Conservation (phyloP, 441 rosid genomes). For the Daphne laureola region DNA sequence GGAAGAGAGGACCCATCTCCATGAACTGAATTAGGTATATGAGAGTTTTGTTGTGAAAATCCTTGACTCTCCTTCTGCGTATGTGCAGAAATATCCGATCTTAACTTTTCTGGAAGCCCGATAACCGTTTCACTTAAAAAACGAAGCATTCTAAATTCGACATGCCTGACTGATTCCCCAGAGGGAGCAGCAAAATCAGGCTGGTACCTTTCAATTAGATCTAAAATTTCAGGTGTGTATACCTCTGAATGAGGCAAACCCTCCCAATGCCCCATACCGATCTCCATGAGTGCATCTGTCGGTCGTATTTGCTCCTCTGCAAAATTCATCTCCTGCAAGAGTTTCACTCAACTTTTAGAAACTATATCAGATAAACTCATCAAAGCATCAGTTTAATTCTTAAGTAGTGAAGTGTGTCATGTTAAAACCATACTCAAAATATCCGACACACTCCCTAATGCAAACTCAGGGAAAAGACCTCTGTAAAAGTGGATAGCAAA, state of each 20-base stretch:
- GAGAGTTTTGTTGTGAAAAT: constrained; percentile 28
- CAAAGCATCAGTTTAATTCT: too few species aligned
- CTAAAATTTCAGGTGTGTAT: constrained; percentile 41
- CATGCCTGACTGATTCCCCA: constrained; percentile 79
- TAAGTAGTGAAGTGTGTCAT: too few species aligned
- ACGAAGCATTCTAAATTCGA: constrained; percentile 73
- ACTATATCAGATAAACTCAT: too few species aligned
- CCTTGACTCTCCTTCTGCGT: constrained; percentile 36
- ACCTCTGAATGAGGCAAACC: constrained; percentile 56
- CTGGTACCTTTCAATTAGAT: constrained; percentile 51
- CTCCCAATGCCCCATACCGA: constrained; percentile 76
- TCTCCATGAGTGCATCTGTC: constrained; percentile 53
- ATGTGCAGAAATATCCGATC: constrained; percentile 41
- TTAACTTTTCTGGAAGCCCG: constrained; percentile 51
- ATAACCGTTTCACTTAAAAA: constrained; percentile 52
- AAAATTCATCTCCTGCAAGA: constrained; percentile 67
- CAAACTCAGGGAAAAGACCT: too few species aligned
- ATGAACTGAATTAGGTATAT: constrained; percentile 22
- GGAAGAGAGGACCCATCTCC: constrained; percentile 37
- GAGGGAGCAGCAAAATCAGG: constrained; percentile 73
- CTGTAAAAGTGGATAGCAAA: too few species aligned
- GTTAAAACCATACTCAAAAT: too few species aligned
- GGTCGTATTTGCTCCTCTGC: constrained; percentile 55
- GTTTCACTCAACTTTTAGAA: not conserved
- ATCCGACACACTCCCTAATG: too few species aligned